These are phyloP conservation scores for Sclerospora graminicola DNA, from an alignment of 352 stramenopile species.

Conservation along the genomic window DNA sequence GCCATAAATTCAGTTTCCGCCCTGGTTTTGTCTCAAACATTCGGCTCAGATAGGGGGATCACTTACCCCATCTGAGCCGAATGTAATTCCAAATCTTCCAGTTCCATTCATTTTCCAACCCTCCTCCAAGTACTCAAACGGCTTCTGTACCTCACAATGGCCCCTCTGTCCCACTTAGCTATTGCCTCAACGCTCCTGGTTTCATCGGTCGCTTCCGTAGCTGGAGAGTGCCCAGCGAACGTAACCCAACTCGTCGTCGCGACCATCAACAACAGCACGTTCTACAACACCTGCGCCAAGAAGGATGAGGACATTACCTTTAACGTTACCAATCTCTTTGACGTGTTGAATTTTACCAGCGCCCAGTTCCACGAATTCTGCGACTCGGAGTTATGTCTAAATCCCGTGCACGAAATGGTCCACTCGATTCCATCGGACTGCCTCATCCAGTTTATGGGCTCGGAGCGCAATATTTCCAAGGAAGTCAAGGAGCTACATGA, in stretches of 20 bases:
- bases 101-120: too few relatives aligned
- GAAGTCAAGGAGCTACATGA: constrained; percentile 36
- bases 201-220: too few relatives aligned
- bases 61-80: too few relatives aligned
- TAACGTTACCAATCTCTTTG: constrained; percentile 35
- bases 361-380: constrained; percentile 45
- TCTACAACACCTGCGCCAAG: constrained; percentile 36
- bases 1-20: too few relatives aligned
- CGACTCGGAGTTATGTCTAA: constrained; percentile 40
- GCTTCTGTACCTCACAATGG: too few relatives aligned
- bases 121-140: too few relatives aligned
- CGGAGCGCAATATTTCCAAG: constrained; percentile 25
- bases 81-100: too few relatives aligned
- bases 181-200: too few relatives aligned
- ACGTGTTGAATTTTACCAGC: constrained; percentile 33
- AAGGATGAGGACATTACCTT: constrained; percentile 27
- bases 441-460: constrained; percentile 33
- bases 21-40: too few relatives aligned
- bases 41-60: too few relatives aligned
- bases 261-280: constrained; percentile 34
- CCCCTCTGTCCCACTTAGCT: too few relatives aligned
- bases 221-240: constrained; percentile 21
- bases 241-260: constrained; percentile 27
- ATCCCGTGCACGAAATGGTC: constrained; percentile 45
- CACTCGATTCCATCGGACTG: constrained; percentile 21